Conservation (phyloP, 768 basidiomycete genomes). For the Lactarius deliciosus region DNA sequence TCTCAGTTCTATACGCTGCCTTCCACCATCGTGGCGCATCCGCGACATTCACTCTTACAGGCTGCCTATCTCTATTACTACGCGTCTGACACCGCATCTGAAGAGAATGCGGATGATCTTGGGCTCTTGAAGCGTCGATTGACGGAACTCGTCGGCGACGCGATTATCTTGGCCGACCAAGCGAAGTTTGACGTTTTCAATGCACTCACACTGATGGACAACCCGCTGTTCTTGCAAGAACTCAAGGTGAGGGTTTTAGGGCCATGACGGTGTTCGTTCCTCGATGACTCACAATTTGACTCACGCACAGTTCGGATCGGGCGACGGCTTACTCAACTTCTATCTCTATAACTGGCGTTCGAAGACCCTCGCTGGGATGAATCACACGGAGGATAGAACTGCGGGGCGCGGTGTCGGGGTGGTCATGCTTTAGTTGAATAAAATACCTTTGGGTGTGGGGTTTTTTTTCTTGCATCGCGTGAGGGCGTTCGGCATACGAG, state of each 20-base stretch:
- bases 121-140: conserved; percentile 67
- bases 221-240: conserved; percentile 74
- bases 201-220: conserved; percentile 93
- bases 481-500: not conserved
- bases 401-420: conserved; percentile 85
- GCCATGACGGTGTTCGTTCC: conserved; percentile 2
- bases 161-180: conserved; percentile 74
- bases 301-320: conserved; percentile 74
- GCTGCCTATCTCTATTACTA: conserved; percentile 98
- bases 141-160: conserved; percentile 70
- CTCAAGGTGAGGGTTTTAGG: conserved; percentile 60
- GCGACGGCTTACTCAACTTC: conserved; percentile 88
- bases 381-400: conserved; percentile 46
- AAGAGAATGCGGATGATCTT: conserved; percentile 58
- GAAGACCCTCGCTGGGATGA: conserved; percentile 70
- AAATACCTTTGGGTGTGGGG: not conserved
- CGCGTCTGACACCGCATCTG: conserved; percentile 74
- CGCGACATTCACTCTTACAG: conserved; percentile 72
- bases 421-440: conserved; percentile 77
- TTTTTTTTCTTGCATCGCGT: not conserved
- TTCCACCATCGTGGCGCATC: conserved; percentile 81
- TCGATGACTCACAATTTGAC: conserved; percentile 14
- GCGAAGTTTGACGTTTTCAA: conserved; percentile 97
- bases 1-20: conserved; percentile 97
- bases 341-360: conserved; percentile 97